Base-by-base conservation (phyloP, 2,329 filamentous ascomycete species). In the Exserohilum turcica region DNA sequence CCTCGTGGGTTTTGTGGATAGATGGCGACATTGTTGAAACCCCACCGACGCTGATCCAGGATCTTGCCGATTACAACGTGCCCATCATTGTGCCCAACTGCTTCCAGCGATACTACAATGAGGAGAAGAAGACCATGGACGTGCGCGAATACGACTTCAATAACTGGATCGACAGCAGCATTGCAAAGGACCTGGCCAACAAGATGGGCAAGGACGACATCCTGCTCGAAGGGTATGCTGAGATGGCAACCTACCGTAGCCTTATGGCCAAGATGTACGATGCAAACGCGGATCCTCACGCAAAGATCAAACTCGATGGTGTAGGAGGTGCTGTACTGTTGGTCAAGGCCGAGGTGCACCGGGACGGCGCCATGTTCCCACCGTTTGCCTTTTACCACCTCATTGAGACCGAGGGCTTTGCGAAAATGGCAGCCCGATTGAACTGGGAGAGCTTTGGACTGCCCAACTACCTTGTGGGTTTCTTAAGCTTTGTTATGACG, bases 321-420 rank as follows among this genome's bases (percentile, higher is more conserved):
- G 94, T 99, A 3, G 94, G 94, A 49, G 94, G 94, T 31, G 95
- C 93, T 1, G 90, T 92, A 1, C 79, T 99, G 59, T 79, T 99
- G 68, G 94, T 99, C 55, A 97, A 96, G 79, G 94, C 92, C 1
- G 92, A 97, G 54, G 94, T 99, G 19, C 94, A 99, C 74, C 86
- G 94, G 21, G 94, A 99, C 70, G 94, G 94, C 16, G 93, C 94
- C 72, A 99, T 97, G 93, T 99, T 99, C 78, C 94, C 94, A 15
- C 85, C 94, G 0, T 99, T 99, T 72, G 78, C 93, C 3, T 99
- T 99, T 72, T 97, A 97, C 73, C 89, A 99, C 75, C 81, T 99
- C 56, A 95, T 99, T 56, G 94, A 99, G 80, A 97, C 94, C 0
- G 94, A 99, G 71, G 94, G 94, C 0, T 99, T 99, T 70, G 92